Percentiles rank a stretch among this genome's conserved stretches.
Conservation (phyloP, 768 basidiomycete genomes). For the Suillus decipiens region DNA sequence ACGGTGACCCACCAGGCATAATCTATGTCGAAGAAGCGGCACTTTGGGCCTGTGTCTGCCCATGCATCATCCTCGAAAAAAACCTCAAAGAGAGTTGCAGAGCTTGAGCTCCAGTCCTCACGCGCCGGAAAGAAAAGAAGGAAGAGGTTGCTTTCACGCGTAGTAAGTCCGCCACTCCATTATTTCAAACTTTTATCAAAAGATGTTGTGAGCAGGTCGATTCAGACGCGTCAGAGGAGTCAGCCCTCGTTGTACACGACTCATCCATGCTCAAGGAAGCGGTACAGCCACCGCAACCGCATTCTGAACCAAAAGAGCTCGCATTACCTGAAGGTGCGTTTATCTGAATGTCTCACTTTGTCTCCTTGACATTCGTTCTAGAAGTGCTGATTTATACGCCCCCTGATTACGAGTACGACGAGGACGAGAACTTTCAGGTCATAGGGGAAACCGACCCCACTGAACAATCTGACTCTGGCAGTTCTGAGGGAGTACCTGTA, state of each 20-base stretch:
- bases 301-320: neutral
- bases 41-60: neutral
- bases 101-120: neutral
- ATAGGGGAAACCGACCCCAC: constrained; percentile 41
- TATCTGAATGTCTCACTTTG: no score
- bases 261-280: neutral
- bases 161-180: constrained; percentile 4
- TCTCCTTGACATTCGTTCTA: neutral
- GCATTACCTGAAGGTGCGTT: neutral
- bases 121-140: neutral
- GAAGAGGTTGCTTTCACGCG: constrained; percentile 1
- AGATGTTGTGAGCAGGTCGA: neutral
- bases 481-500: constrained; percentile 50
- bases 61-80: neutral
- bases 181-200: neutral
- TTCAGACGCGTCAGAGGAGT: constrained; percentile 6
- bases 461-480: constrained; percentile 27
- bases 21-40: constrained; percentile 5
- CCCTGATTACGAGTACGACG: constrained; percentile 37
- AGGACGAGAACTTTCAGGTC: constrained; percentile 43
- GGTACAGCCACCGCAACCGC: neutral
- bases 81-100: neutral
- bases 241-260: neutral
- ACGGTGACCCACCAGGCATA: neutral
- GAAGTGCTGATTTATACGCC: constrained; percentile 11